A percentile compares a stretch with the other conserved stretches of the same genome.
phyloP scores from a whole-genome alignment of 306 rosid species.

The Amphicarpaea edgeworthii region DNA sequence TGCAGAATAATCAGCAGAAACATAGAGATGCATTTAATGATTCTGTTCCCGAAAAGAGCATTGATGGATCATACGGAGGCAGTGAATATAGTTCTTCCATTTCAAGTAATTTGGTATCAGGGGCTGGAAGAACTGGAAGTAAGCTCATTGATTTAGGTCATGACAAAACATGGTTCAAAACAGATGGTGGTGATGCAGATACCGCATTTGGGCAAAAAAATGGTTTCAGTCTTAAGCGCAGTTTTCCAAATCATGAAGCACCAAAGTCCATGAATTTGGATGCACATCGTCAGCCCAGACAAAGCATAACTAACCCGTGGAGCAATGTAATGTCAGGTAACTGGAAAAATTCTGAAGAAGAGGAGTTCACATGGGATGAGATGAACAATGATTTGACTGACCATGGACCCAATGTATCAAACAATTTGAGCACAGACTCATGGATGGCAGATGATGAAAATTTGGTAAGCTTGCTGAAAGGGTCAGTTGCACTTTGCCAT shows the following conservation, averaged over 20 bases:
- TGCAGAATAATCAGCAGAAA: slow-evolving; percentile 72
- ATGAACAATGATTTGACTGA: slow-evolving; percentile 68
- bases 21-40: slow-evolving; percentile 63
- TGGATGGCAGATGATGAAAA: slow-evolving; percentile 80
- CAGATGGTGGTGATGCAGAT: slow-evolving; percentile 63
- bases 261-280: slow-evolving; percentile 63
- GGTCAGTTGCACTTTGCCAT: slow-evolving; percentile 26
- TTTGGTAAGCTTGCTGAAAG: slow-evolving; percentile 63
- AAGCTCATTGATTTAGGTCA: slow-evolving; percentile 64
- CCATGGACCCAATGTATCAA: slow-evolving; percentile 58
- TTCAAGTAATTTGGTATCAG: slow-evolving; percentile 65
- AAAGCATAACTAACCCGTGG: slow-evolving; percentile 51
- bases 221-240: slow-evolving; percentile 69
- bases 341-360: slow-evolving; percentile 99
- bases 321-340: slow-evolving; percentile 63
- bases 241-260: slow-evolving; percentile 60
- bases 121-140: slow-evolving; percentile 58
- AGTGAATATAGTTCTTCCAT: slow-evolving; percentile 67
- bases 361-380: slow-evolving; percentile 92
- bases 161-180: slow-evolving; percentile 69
- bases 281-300: slow-evolving; percentile 59
- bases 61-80: slow-evolving; percentile 62
- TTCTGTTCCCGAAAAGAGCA: slow-evolving; percentile 70
- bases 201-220: slow-evolving; percentile 69
- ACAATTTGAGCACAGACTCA: slow-evolving; percentile 57